These are phyloP conservation scores for Beauveria sp. DNA, from an alignment of 2,329 filamentous ascomycete species.

Conservation along the genomic window DNA sequence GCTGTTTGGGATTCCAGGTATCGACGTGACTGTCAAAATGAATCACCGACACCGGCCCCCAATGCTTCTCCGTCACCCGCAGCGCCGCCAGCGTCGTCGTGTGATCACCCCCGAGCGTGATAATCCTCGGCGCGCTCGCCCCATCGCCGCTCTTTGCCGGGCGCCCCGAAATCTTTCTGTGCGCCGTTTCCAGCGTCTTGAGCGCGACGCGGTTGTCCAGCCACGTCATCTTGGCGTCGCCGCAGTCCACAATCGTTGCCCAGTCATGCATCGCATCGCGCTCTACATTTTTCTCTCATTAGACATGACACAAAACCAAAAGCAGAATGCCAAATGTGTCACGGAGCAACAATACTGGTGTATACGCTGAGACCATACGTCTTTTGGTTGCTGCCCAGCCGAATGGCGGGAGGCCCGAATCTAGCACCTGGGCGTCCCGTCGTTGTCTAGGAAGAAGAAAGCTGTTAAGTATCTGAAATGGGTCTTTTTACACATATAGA, in stretches of 20 bases:
- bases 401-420: conserved; percentile 77
- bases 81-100: conserved; percentile 59
- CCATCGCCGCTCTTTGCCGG: conserved; percentile 12
- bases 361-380: conserved; percentile 17
- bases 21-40: conserved; percentile 59
- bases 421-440: conserved; percentile 35
- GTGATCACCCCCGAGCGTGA: conserved; percentile 66
- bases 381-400: conserved; percentile 64
- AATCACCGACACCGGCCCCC: conserved; percentile 57
- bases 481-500: too few species aligned
- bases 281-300: conserved; percentile 1
- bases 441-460: conserved; percentile 12
- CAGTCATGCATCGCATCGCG: conserved; percentile 33
- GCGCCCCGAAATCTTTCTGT: conserved; percentile 13
- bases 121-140: conserved; percentile 27
- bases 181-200: conserved; percentile 17
- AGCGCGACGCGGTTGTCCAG: conserved; percentile 18
- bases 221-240: conserved; percentile 41
- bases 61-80: conserved; percentile 50
- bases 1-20: conserved; percentile 17
- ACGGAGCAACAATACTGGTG: conserved; percentile 10
- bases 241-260: conserved; percentile 74
- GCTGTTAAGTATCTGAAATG: too few species aligned
- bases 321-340: neutral
- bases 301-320: neutral